Base-by-base conservation (phyloP, 2,329 filamentous ascomycete genomes). In the Xylaria sp. region DNA sequence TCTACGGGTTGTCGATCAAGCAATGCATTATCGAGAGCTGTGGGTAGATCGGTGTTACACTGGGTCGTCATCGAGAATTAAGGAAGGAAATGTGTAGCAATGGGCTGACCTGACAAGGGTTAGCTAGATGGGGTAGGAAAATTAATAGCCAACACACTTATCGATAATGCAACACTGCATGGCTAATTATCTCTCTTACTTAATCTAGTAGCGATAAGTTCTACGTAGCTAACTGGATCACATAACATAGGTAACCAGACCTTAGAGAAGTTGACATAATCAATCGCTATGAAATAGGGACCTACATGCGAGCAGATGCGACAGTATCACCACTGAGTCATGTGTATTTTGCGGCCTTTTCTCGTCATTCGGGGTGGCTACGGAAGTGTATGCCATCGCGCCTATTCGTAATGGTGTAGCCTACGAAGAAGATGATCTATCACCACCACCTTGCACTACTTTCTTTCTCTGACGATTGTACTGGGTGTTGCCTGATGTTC, bases 81-180 rank as follows among this genome's bases (percentile, higher is more conserved):
- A 53, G 46, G 31, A 63, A 42, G 20, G 33, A 42, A 31, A 40
- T 23, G 49, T 57, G 51, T 26, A 58, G 26, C 51, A 6, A 28
- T 53, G 10, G 28, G 51, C 31, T 56, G 31, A 38, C 51, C 31
- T 56, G 31, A 38, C 51, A 23, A 56, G 51, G 31, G 17, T 53
- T 7, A 53, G 17, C 31, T 7, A 53, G 26, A 51, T 28, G 48
- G 48, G 48, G 23, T 26, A 49, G 15, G 49, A 33, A 53, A 53
- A n/a, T 53, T 33, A 31, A 53, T 33, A 53, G 28, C 49, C 49
- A 53, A 53, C n/a, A 23, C 44, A 51, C 61, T 68, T 68, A 68
- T 68, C 66, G 66, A 68, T 68, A 68, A 53, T 33, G 51, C 13
- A 23, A 20, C 40, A 2, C 28, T n/a, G 11, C 31, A 56, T 38